phyloP scores from a whole-genome alignment of 257 asterid genomes.

The Penstemon barbatus region DNA sequence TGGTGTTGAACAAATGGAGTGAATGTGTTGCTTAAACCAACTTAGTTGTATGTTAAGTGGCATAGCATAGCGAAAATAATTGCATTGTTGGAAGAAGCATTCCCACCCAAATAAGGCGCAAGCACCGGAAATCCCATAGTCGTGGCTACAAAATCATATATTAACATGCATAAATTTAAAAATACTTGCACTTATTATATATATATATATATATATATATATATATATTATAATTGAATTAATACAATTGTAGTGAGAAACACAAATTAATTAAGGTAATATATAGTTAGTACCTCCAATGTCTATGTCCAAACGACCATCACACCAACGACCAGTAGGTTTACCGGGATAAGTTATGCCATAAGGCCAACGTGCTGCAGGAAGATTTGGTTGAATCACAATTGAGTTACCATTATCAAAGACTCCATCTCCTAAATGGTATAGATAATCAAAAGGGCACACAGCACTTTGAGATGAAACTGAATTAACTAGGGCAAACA shows the following conservation, averaged over 20 bases:
- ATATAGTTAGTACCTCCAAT: constrained; percentile 2
- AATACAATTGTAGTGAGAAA: too few relatives aligned
- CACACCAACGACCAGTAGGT: constrained; percentile 17
- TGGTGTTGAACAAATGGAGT: constrained; percentile 12
- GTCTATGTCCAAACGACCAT: constrained; percentile 22
- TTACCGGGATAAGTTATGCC: constrained; percentile 8
- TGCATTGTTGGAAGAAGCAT: constrained; percentile 24
- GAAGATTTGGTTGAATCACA: constrained; percentile 1
- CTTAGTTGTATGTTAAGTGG: constrained; percentile 27
- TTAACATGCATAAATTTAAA: background rate
- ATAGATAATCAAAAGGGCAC: constrained; percentile 18
- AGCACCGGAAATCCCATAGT: constrained; percentile 29
- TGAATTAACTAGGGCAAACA: background rate
- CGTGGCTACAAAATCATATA: constrained; percentile 18
- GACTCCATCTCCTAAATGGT: constrained; percentile 21
- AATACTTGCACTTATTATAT: background rate
- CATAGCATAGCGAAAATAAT: constrained; percentile 29
- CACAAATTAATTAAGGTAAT: background rate
- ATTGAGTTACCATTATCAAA: constrained; percentile 17
- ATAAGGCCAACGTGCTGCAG: constrained; percentile 12
- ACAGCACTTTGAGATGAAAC: background rate
- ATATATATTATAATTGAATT: too few relatives aligned
- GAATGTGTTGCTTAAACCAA: constrained; percentile 34
- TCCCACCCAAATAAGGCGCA: constrained; percentile 27
- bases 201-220: too few relatives aligned